Evolutionary conservation across 805 yeast species (phyloP), one percentile per base, ranked within the genome.

Genomic region (Lipomyces lipofer): DNA sequence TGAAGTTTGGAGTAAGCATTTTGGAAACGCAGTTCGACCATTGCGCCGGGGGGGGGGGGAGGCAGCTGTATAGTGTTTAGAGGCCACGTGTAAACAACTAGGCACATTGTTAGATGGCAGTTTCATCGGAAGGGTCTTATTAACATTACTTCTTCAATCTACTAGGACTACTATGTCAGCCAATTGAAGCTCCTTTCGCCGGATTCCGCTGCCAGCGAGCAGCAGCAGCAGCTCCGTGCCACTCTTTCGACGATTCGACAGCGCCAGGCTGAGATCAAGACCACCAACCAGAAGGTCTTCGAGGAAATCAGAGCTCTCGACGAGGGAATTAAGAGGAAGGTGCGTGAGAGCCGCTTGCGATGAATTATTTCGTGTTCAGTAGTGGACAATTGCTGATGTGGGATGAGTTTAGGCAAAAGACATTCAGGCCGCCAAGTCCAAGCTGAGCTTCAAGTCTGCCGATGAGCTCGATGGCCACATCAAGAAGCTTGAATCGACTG

Each of bases 251-350:
- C 53, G 7, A 45, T 58, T 38, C 49, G 52, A 33, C 47, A 32
- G 38, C 59, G 57, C 10, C 63, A 53, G 50, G 24, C 45, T 19
- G 64, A 54, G 43, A 54, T 61, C 47, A 54, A 61, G 17, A 43
- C 52, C 15, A 52, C 58, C 15, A 56, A 61, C 47, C 45, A 38
- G 35, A 64, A 71, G 38, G 68, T 72, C 70, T 59, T 75, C 64
- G 88, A 84, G 57, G 88, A 85, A 72, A 81, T 92, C 69, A 85
- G 82, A 71, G 75, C 76, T 39, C 71, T 84, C 59, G 97, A 94
- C 65, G 73, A 78, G 52, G 75, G 75, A 53, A 74, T 88, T 72
- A 87, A 88, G 78, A 56, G 62, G n/a, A 58, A 56, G 62, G 62
- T 58, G 30, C 10, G 49, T 21, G 5, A n/a, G 15, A 21, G 22